Percentiles rank a stretch among this genome's conserved stretches.
These are phyloP conservation scores for Cercospora nicotianae DNA, from an alignment of 2,329 filamentous ascomycete genomes.

Conservation along the genomic window DNA sequence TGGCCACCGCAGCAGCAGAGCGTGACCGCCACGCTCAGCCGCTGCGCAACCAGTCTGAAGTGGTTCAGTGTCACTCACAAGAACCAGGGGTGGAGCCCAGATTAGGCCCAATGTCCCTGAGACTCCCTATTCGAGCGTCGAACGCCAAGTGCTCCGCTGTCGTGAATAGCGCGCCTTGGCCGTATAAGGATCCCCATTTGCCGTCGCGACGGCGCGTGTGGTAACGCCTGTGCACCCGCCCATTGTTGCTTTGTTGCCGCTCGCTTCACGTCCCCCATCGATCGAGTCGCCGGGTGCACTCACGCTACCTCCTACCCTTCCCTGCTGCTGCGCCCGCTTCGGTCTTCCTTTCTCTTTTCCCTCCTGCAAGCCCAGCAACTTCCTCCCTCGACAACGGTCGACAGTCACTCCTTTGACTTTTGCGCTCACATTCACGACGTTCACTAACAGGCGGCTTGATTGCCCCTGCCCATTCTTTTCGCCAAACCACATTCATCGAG, in stretches of 20 bases:
- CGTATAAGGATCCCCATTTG: conserved; percentile 17
- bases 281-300: conserved; percentile 17
- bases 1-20: conserved; percentile 1
- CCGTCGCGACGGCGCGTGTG: conserved; percentile 8
- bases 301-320: conserved; percentile 9
- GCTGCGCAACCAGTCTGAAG: conserved; percentile 3
- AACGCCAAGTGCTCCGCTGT: conserved; percentile 13
- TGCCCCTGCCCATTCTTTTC: conserved; percentile 9
- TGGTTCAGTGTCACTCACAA: conserved; percentile 5
- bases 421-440: conserved; percentile 9
- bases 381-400: conserved; percentile 10
- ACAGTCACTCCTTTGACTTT: conserved; percentile 14
- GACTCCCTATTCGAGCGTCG: conserved; percentile 11
- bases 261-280: conserved; percentile 6
- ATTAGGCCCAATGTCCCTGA: conserved; percentile 11
- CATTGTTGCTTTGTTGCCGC: conserved; percentile 20
- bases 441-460: conserved; percentile 8
- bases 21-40: background rate
- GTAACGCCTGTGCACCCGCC: conserved; percentile 5
- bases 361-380: background rate
- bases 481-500: background rate
- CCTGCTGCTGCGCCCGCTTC: conserved; percentile 2
- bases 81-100: conserved; percentile 7
- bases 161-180: conserved; percentile 19
- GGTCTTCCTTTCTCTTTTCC: background rate